Base-by-base conservation (phyloP, 495 filamentous ascomycete genomes). In the Hyaloscypha variabilis region DNA sequence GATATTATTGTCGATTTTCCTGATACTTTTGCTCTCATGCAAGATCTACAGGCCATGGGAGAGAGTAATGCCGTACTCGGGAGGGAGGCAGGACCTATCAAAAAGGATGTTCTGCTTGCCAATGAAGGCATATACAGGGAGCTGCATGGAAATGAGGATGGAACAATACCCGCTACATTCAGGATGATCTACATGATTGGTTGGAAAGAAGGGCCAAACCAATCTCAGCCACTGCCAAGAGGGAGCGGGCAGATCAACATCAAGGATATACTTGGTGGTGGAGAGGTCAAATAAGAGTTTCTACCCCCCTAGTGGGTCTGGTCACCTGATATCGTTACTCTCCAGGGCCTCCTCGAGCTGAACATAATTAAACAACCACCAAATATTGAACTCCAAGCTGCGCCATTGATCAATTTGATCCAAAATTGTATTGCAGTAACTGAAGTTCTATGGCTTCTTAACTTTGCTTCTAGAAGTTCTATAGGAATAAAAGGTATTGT, bases 1-100 rank as follows among this genome's bases (percentile, higher is more conserved):
- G 96, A 99, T 74, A 93, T 99, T 55, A 83, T 97, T 34, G 91
- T 99, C 13, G 93, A 96, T 73, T 99, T 91, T 73, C 96, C 96
- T n/a, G 86, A 94, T 78, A 89, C 85, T 0, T 97, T 97, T 78
- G 88, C 91, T 25, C 80, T 99, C 63, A 97, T 98, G 93, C 77
- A 84, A 72, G 96, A 99, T 76, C 75, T 99, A 64, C 93, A 97
- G 76, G 87, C 90, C 10, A 98, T 98, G 93, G 94, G 93, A 1
- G 94, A 97, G 81, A 88, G 83, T 58, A 97, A 94, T 77, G 93
- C 92, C 0, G 88, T 95, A 49, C 68, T 94, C 58, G 89, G 90
- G n/a, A 79, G 92, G 46, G 88, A 94, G 79, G 81, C 87, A 79
- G 90, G 89, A 0, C 82, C 87, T 1, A 82, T 99, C 10, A 81